Base-by-base conservation (phyloP, 2,329 filamentous ascomycete species). In the Ophiosphaerella herpotricha region DNA sequence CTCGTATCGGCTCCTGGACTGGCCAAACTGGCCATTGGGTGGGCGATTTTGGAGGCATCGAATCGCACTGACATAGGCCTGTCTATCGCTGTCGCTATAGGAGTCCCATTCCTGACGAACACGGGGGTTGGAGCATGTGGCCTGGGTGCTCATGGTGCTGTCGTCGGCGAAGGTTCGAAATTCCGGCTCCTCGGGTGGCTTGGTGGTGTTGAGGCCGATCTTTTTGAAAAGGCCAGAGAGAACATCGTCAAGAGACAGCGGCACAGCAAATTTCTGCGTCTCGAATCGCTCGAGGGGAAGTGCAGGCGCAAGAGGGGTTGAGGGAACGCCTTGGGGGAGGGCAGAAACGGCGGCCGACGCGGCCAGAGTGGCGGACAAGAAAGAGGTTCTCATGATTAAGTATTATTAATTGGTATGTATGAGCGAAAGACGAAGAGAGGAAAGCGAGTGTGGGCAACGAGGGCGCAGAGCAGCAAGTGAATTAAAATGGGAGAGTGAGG, bases 31-130 rank as follows among this genome's bases (percentile, higher is more conserved):
- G 42, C 67, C 67, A 12, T 61, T 65, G 11, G 61, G 43, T 1
- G 50, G 33, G 39, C 52, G 55, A 40, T 46, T 37, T 55, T 67
- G 58, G 51, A 72, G 40, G 52, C 69, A 72, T 48, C 60, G 65
- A 57, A 72, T 44, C 26, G 60, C 58, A 43, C 62, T 60, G 7
- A 70, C 46, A 35, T 63, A 72, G 4, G 58, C 57, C 41, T 65
- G 59, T 23, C 57, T 57, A 45, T 62, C 60, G 33, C 48, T 57
- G 35, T 64, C 46, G 42, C 56, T 54, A 51, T 55, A 60, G 1
- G 55, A 58, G 53, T 71, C 62, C 69, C 69, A 72, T 45, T 72
- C 69, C 14, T 46, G 46, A 36, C 69, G 68, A n/a, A 65, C 47
- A 34, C 63, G 64, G 12, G 59, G 54, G 50, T 63, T 70, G 35